Conservation (phyloP, 1,139 yeast species). For the Geotrichum citri-aurantii region DNA sequence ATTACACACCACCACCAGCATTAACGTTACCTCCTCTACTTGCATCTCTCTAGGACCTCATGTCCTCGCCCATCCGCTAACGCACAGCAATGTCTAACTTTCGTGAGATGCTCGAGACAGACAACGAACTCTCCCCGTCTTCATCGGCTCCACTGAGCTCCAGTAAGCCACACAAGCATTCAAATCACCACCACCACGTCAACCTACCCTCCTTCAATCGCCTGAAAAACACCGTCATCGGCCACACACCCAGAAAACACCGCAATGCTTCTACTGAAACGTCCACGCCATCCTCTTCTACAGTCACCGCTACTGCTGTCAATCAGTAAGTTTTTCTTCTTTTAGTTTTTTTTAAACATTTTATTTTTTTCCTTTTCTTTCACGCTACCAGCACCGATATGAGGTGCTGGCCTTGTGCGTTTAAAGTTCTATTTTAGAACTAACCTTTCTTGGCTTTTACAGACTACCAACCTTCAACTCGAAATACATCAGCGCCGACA, state of each 20-base stretch:
- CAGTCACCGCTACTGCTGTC: neutral
- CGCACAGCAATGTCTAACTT: neutral
- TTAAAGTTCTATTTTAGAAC: neutral
- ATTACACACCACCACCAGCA: neutral
- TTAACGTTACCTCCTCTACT: neutral
- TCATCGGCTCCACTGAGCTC: neutral
- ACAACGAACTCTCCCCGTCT: neutral
- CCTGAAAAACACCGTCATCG: neutral
- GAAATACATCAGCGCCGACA: conserved; percentile 11
- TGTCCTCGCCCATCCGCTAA: neutral
- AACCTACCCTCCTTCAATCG: neutral
- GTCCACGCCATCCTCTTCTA: neutral
- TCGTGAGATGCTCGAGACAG: neutral
- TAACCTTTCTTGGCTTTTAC: neutral
- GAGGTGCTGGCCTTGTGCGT: neutral
- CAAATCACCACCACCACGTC: neutral
- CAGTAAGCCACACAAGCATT: neutral
- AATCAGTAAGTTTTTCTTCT: neutral
- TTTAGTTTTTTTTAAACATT: neutral
- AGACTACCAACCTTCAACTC: conserved; percentile 12
- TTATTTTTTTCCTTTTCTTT: neutral
- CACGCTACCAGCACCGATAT: neutral
- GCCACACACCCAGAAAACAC: neutral
- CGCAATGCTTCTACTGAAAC: neutral
- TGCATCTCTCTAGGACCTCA: neutral